Evolutionary conservation across 768 basidiomycete genomes (phyloP).

Genomic region (Auriscalpium microsporum): DNA sequence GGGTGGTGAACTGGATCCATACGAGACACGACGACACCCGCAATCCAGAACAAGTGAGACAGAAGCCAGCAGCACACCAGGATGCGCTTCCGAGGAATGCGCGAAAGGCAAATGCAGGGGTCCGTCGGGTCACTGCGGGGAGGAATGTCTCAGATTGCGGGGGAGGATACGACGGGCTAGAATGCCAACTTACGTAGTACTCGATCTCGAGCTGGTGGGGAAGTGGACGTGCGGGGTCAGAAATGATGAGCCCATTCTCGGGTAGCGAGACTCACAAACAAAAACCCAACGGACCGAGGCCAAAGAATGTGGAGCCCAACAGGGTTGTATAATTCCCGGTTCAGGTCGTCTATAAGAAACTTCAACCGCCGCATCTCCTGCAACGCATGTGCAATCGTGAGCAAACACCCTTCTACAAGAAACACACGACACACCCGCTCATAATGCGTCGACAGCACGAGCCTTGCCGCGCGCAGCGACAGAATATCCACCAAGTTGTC

Average conservation of each 20-base stretch:
- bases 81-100: too few species aligned
- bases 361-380: constrained; percentile 76
- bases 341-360: constrained; percentile 54
- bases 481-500: constrained; percentile 77
- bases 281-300: constrained; percentile 78
- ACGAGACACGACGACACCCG: neutral
- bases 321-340: constrained; percentile 71
- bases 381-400: neutral
- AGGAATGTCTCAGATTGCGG: too few species aligned
- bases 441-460: constrained; percentile 70
- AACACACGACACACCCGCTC: constrained; percentile 49
- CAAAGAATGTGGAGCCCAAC: constrained; percentile 81
- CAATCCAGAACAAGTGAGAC: neutral
- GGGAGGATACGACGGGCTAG: too few species aligned
- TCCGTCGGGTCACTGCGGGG: too few species aligned
- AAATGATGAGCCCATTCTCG: neutral
- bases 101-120: too few species aligned
- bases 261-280: constrained; percentile 64
- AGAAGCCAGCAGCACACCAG: neutral
- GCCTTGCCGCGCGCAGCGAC: constrained; percentile 69
- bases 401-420: neutral
- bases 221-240: neutral
- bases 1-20: neutral
- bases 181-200: constrained; percentile 61
- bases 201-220: constrained; percentile 83